Percentiles rank a stretch among this genome's conserved stretches.
These are phyloP conservation scores for Capsicum pubescens DNA, from an alignment of 257 asterid genomes.

Conservation along the genomic window DNA sequence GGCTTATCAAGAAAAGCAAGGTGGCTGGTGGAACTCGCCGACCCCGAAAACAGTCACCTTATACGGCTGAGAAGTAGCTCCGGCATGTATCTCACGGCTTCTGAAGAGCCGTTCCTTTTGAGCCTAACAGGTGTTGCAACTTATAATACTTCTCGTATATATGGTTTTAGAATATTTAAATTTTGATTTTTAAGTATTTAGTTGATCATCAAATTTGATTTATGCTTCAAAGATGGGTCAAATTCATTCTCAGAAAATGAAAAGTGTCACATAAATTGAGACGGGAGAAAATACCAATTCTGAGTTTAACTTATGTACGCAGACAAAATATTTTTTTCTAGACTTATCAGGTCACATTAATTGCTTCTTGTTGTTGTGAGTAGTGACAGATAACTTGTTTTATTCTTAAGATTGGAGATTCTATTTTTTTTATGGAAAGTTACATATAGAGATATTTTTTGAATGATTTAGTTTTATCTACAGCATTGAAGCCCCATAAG, in stretches of 20 bases:
- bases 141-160: not conserved
- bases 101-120: conserved; percentile 58
- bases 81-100: conserved; percentile 72
- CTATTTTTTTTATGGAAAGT: not conserved
- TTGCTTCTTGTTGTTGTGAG: not conserved
- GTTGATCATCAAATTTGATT: not conserved
- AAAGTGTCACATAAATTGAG: not conserved
- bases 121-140: conserved; percentile 68
- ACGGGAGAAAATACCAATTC: too few species aligned
- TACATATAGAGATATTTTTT: not conserved
- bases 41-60: conserved; percentile 43
- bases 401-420: not conserved
- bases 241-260: not conserved
- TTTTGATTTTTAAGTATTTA: too few species aligned
- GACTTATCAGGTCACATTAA: not conserved
- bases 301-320: too few species aligned
- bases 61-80: conserved; percentile 81
- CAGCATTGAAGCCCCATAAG: not conserved
- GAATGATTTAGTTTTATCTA: not conserved
- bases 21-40: conserved; percentile 85
- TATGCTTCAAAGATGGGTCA: not conserved
- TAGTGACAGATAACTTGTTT: not conserved
- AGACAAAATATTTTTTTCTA: too few species aligned
- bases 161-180: not conserved
- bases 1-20: conserved; percentile 65